Evolutionary conservation across 495 filamentous ascomycete species (phyloP).

Genomic region (Trichoderma orchidacearum): DNA sequence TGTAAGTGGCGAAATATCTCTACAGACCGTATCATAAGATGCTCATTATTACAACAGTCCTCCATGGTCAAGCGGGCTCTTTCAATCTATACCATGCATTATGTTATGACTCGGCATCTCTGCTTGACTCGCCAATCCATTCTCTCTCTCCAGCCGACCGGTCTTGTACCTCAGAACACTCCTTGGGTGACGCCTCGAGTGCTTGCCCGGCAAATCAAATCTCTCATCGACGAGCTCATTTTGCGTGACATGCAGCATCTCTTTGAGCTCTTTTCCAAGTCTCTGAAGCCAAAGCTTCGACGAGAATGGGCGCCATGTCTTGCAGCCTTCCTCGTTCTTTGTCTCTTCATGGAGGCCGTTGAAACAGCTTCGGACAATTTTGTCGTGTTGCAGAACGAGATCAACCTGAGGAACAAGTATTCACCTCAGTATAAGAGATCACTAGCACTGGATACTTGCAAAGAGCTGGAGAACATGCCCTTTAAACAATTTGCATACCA

Average conservation of each 20-base stretch:
- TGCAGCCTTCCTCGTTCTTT: slow-evolving; percentile 33
- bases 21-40: not conserved
- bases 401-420: slow-evolving; percentile 17
- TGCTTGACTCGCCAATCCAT: slow-evolving; percentile 28
- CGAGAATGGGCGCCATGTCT: slow-evolving; percentile 37
- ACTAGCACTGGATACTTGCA: slow-evolving; percentile 25
- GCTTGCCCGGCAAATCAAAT: slow-evolving; percentile 38
- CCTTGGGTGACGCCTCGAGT: slow-evolving; percentile 32
- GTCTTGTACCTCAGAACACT: slow-evolving; percentile 18
- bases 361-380: slow-evolving; percentile 35
- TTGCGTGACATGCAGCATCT: slow-evolving; percentile 27
- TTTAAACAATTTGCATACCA: slow-evolving; percentile 38
- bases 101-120: slow-evolving; percentile 33
- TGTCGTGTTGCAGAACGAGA: slow-evolving; percentile 32
- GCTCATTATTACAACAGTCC: slow-evolving; percentile 5
- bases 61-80: slow-evolving; percentile 30
- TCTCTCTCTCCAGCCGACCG: slow-evolving; percentile 15
- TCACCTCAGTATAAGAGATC: slow-evolving; percentile 18
- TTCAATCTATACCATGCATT: slow-evolving; percentile 35
- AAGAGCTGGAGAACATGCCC: slow-evolving; percentile 34
- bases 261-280: slow-evolving; percentile 30
- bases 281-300: slow-evolving; percentile 32
- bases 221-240: slow-evolving; percentile 34
- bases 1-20: slow-evolving; percentile 8
- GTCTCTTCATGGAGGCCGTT: slow-evolving; percentile 37